phyloP scores from a whole-genome alignment of 768 basidiomycete genomes.

The Harrya chromipes region DNA sequence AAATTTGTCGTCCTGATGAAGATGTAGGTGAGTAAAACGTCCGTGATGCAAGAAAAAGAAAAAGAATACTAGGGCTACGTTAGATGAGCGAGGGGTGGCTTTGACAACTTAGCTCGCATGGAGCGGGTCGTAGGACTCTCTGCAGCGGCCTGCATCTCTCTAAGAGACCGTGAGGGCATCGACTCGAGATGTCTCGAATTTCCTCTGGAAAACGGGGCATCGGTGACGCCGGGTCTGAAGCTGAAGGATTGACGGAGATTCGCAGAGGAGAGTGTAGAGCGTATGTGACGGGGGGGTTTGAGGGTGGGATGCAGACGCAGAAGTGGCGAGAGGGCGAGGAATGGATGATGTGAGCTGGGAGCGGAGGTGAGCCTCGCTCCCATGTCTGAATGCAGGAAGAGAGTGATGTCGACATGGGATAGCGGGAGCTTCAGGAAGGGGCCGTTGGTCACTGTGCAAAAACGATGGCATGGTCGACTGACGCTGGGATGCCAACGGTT shows the following conservation, averaged over 20 bases:
- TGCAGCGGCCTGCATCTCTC: not conserved
- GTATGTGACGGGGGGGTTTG: constrained; percentile 7
- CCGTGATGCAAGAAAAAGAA: constrained; percentile 1
- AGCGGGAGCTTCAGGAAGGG: not conserved
- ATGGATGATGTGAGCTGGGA: constrained; percentile 4
- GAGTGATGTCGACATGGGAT: constrained; percentile 18
- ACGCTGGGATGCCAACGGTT: not conserved
- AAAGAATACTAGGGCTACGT: constrained; percentile 14
- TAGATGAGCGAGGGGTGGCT: constrained; percentile 16
- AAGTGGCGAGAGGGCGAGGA: not conserved
- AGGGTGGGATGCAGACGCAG: not conserved
- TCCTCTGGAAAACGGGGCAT: not conserved
- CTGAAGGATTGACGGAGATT: not conserved
- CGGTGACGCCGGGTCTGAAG: not conserved
- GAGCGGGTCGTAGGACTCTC: constrained; percentile 1
- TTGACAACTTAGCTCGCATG: constrained; percentile 12
- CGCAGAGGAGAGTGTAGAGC: constrained; percentile 1
- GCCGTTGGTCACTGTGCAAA: not conserved
- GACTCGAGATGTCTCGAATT: constrained; percentile 18
- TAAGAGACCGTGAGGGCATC: constrained; percentile 13
- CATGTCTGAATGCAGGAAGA: constrained; percentile 22
- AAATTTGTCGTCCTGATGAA: constrained; percentile 1
- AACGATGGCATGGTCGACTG: constrained; percentile 6
- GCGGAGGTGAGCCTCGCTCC: not conserved
- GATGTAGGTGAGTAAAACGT: not conserved